Percentiles rank a stretch among this genome's conserved stretches.
phyloP scores from a whole-genome alignment of 129 eudicot genomes.

The Rutidosis leptorrhynchoides region DNA sequence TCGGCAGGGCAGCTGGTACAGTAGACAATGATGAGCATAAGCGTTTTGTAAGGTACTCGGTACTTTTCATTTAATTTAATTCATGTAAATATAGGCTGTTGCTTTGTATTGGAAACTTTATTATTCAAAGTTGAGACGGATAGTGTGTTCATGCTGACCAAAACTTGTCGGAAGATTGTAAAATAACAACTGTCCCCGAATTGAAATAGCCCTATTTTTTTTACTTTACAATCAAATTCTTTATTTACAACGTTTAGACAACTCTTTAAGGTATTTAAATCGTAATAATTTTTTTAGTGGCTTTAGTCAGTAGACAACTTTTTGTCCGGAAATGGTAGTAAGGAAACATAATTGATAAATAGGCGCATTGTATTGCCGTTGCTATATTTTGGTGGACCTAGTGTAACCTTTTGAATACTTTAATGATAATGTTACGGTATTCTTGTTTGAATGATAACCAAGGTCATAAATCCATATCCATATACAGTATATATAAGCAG shows the following conservation, averaged over 20 bases:
- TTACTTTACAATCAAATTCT: not conserved
- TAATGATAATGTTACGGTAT: too few species aligned
- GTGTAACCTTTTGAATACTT: not conserved
- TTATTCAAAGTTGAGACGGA: not conserved
- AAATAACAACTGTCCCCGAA: not conserved
- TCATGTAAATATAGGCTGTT: not conserved
- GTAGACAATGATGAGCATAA: conserved; percentile 70
- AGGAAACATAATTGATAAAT: not conserved
- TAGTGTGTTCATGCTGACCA: not conserved
- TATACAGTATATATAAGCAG: too few species aligned
- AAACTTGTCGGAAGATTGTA: not conserved
- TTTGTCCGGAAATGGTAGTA: not conserved
- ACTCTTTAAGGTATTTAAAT: not conserved
- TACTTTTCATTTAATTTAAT: not conserved
- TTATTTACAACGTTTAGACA: not conserved
- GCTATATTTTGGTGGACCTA: not conserved
- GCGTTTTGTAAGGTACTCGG: conserved; percentile 66
- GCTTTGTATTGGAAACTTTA: conserved; percentile 8
- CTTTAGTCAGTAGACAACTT: not conserved
- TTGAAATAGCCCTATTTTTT: not conserved
- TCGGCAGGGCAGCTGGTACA: conserved; percentile 48
- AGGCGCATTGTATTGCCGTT: not conserved
- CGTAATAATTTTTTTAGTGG: not conserved
- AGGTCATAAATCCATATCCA: too few species aligned
- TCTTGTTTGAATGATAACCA: too few species aligned